Evolutionary conservation across 345 rosid genomes (phyloP).

Genomic region (Euphorbia peplus): DNA sequence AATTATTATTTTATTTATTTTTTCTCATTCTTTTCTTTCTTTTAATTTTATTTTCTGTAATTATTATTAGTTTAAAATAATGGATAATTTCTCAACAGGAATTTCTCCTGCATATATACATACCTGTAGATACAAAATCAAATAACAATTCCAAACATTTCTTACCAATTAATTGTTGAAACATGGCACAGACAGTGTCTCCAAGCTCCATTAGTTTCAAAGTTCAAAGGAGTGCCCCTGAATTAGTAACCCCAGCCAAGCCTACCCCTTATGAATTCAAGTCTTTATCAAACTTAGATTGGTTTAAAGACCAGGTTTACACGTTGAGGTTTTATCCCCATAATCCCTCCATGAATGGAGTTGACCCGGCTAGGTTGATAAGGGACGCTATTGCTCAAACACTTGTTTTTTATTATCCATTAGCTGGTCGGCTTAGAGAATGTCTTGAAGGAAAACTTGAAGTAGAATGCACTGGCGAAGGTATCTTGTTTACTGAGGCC

Average conservation of each 20-base stretch:
- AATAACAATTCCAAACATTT: no score
- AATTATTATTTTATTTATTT: no score
- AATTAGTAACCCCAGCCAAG: neutral
- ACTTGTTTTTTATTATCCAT: constrained; percentile 5
- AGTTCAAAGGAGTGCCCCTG: neutral
- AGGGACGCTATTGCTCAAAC: neutral
- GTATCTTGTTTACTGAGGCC: constrained; percentile 22
- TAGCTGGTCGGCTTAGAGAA: constrained; percentile 8
- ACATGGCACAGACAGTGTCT: neutral
- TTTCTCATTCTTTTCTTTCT: no score
- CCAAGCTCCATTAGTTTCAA: neutral
- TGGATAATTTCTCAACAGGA: no score
- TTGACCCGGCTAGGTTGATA: neutral
- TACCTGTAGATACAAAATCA: no score
- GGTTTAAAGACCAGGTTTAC: neutral
- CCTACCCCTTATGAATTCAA: constrained; percentile 8
- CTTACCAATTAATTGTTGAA: no score
- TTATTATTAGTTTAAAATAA: no score
- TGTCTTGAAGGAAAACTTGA: constrained; percentile 10
- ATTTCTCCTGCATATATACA: no score
- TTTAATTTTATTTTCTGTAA: no score
- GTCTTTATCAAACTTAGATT: neutral
- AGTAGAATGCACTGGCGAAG: constrained; percentile 27
- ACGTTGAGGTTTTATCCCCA: neutral
- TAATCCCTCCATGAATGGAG: constrained; percentile 1